Evolutionary conservation across 1,139 yeast genomes (phyloP).

Genomic region (Scheffersomyces titani): DNA sequence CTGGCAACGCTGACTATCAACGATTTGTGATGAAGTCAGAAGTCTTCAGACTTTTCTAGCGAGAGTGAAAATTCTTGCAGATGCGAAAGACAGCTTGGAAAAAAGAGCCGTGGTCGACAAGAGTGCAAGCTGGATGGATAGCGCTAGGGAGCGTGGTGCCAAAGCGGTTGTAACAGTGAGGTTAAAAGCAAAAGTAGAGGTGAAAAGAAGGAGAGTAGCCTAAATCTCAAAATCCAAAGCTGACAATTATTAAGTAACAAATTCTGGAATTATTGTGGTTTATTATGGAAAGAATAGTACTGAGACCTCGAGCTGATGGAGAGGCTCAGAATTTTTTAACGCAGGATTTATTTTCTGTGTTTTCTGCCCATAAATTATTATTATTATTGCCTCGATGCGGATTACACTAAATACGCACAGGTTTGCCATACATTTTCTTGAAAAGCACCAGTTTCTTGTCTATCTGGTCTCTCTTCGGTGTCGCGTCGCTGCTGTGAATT

Average conservation of each 20-base stretch:
- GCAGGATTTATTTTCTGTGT: background rate
- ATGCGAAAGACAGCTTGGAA: background rate
- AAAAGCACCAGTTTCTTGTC: no score
- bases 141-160: background rate
- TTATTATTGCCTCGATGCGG: no score
- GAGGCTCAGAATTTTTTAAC: background rate
- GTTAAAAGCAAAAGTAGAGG: background rate
- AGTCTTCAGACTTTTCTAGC: background rate
- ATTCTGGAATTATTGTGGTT: background rate
- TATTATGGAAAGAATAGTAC: background rate
- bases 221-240: background rate
- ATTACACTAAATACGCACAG: no score
- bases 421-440: no score
- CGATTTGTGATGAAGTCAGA: no score
- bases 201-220: background rate
- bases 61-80: background rate
- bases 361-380: no score
- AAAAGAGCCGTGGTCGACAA: background rate
- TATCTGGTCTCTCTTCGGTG: no score
- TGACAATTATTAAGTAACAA: background rate
- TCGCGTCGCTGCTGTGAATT: no score
- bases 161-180: background rate
- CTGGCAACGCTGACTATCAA: no score
- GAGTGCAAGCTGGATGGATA: background rate
- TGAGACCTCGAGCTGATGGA: background rate